Evolutionary conservation across 192 early-diverging fungal species (phyloP).

Genomic region (Umbelopsis isabellina): DNA sequence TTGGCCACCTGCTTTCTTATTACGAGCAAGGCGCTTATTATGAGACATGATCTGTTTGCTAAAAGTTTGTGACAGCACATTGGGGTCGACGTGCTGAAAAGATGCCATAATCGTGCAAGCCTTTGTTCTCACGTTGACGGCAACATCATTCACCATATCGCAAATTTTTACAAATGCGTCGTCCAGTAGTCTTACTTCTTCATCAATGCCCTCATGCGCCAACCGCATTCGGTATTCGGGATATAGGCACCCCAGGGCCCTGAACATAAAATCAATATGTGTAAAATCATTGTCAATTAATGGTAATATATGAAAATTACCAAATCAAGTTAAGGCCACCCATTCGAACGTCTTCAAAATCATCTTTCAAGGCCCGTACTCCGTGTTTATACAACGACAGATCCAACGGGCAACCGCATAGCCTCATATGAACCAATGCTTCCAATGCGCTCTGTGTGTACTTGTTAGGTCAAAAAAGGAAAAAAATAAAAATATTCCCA

Average conservation of each 20-base stretch:
- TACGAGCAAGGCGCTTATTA: conserved; percentile 45
- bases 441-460: conserved; percentile 47
- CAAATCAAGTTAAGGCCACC: conserved; percentile 69
- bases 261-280: not conserved
- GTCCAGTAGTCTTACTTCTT: conserved; percentile 43
- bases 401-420: conserved; percentile 49
- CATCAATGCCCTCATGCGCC: conserved; percentile 33
- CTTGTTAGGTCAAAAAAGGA: not conserved
- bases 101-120: conserved; percentile 71
- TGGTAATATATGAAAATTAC: conserved; percentile 32
- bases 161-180: conserved; percentile 84
- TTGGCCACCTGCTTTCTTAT: conserved; percentile 29
- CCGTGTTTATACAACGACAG: conserved; percentile 63
- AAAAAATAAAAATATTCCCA: not conserved
- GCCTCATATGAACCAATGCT: conserved; percentile 51
- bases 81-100: conserved; percentile 61
- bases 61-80: conserved; percentile 70
- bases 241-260: conserved; percentile 35
- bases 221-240: conserved; percentile 31
- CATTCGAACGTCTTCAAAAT: conserved; percentile 74
- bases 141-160: conserved; percentile 80
- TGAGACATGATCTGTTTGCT: conserved; percentile 82
- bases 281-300: not conserved
- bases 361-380: conserved; percentile 68
- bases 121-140: conserved; percentile 70